Base-by-base conservation (phyloP, 2,329 filamentous ascomycete species). In the Trichophaea hybrida region DNA sequence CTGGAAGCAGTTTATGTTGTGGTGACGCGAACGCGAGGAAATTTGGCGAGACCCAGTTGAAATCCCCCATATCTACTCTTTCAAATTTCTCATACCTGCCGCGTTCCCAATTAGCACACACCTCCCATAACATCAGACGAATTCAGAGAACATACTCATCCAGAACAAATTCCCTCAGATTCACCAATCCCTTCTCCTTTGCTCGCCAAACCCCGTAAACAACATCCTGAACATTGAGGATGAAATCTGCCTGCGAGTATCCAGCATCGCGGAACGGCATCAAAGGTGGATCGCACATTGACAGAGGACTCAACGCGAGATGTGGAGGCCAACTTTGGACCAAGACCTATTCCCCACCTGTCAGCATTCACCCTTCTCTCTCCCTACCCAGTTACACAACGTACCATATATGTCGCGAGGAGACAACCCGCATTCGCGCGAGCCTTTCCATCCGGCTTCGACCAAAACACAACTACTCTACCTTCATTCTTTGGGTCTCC, bases 211-310 rank as follows among this genome's bases (percentile, higher is more conserved):
- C 89, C 61, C 93, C 93, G 70, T 98, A 98, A 6, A 98, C 91
- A 46, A 98, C 84, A 71, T 98, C 93, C 74, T 98, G 93, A 48
- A 98, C 88, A 61, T 86, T 95, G 68, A 98, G 81, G 58, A 88
- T 85, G 71, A 95, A 98, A 73, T 98, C 93, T 62, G 93, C 93
- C 74, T 97, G 91, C 73, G 90, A 96, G 77, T 98, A 98, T 58
- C 93, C 93, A 61, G 93, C 93, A 72, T 98, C 93, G 64, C 93
- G 83, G 79, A 98, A 98, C 8, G 93, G 93, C 93, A 98, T 98
- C 76, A 95, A 80, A 31, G 93, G 93, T 49, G 93, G 93, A 70
- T 98, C 93, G 69, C 94, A 86, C 74, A 98, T 93, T 5, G 93
- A 88, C 70, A 98, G 94, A 12, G 93, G 93, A 10, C 91, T 91